Percentiles rank a stretch among this genome's conserved stretches.
Evolutionary conservation across 2,329 filamentous ascomycete species (phyloP).

Genomic region (Bimuria novae-zelandiae): DNA sequence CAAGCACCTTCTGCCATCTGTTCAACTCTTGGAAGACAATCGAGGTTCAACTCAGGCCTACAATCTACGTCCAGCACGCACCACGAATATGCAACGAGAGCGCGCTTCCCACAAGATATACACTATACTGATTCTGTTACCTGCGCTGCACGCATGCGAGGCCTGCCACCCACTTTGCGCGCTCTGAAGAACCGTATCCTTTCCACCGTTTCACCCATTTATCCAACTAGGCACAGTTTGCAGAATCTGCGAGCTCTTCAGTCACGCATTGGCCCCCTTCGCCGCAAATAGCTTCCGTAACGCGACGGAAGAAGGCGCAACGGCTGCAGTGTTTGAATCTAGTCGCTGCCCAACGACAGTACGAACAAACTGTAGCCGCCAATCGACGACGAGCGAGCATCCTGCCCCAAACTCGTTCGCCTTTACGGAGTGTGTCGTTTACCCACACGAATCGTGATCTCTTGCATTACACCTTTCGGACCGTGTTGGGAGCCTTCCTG

Average conservation of each 20-base stretch:
- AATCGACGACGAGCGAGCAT: constrained; percentile 6
- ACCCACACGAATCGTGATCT: constrained; percentile 13
- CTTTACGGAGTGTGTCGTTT: not conserved
- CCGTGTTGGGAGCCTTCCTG: constrained; percentile 11
- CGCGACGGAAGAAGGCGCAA: constrained; percentile 10
- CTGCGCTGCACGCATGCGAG: no score
- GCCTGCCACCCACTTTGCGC: no score
- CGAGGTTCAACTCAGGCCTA: not conserved
- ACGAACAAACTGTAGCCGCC: not conserved
- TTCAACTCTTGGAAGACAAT: not conserved
- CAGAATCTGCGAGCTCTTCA: not conserved
- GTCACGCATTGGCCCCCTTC: not conserved
- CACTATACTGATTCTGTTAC: not conserved
- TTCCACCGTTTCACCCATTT: no score
- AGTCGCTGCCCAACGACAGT: not conserved
- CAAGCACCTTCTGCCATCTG: not conserved
- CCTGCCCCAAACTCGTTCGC: constrained; percentile 4
- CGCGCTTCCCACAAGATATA: not conserved
- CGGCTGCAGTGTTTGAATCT: not conserved
- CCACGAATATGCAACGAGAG: not conserved
- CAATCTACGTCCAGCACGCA: not conserved
- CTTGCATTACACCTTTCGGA: constrained; percentile 13
- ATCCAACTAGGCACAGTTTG: no score
- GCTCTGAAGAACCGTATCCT: no score
- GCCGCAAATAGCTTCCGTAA: not conserved